Conservation (phyloP, 2,329 filamentous ascomycete species). For the Aureobasidium sp. region DNA sequence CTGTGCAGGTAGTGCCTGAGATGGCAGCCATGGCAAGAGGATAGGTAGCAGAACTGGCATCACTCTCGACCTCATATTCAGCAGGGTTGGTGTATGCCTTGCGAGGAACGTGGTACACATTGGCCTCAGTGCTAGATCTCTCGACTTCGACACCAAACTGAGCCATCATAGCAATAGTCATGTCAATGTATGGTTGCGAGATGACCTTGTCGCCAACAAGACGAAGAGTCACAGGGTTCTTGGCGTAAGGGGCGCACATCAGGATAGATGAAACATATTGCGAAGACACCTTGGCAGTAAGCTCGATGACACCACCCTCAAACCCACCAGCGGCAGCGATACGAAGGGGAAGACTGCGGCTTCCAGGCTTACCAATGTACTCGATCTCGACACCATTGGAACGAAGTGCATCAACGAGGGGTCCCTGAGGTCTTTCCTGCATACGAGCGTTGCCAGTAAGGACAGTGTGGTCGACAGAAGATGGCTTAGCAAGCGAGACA, state of each 20-base stretch:
- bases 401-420: slow-evolving; percentile 81
- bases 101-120: slow-evolving; percentile 90
- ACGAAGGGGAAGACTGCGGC: slow-evolving; percentile 74
- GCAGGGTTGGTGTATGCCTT: slow-evolving; percentile 73
- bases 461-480: slow-evolving; percentile 57
- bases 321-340: slow-evolving; percentile 78
- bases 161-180: slow-evolving; percentile 97
- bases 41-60: slow-evolving; percentile 96
- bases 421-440: slow-evolving; percentile 90
- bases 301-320: slow-evolving; percentile 76
- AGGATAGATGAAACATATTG: slow-evolving; percentile 96
- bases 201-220: slow-evolving; percentile 96
- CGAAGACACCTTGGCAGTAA: slow-evolving; percentile 94
- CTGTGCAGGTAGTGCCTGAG: slow-evolving; percentile 87
- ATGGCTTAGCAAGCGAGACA: slow-evolving; percentile 68
- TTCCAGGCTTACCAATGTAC: slow-evolving; percentile 75
- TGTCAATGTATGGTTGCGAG: slow-evolving; percentile 94
- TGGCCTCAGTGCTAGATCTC: slow-evolving; percentile 66
- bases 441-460: slow-evolving; percentile 92
- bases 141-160: slow-evolving; percentile 78
- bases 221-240: slow-evolving; percentile 80
- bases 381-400: slow-evolving; percentile 80
- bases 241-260: slow-evolving; percentile 95
- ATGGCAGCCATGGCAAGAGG: slow-evolving; percentile 90
- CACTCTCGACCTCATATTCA: slow-evolving; percentile 89